Conservation (phyloP, 257 asterid genomes). For the Petunia secreta region DNA sequence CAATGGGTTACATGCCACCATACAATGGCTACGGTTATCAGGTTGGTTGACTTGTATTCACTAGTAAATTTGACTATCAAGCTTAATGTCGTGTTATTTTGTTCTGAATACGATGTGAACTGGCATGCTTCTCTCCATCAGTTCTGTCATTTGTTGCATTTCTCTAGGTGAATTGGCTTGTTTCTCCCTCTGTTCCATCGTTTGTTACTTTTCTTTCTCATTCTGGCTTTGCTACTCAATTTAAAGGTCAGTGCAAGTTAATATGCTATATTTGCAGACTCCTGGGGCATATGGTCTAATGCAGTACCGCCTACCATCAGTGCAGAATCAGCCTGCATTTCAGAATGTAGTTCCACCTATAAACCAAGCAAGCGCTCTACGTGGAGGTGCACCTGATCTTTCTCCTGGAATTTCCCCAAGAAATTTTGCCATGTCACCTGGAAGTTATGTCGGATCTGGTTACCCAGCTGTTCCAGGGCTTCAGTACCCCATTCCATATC, state of each 20-base stretch:
- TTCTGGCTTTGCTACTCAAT: constrained; percentile 33
- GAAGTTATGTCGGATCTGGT: constrained; percentile 62
- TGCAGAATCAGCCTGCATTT: constrained; percentile 73
- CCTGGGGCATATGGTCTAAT: constrained; percentile 82
- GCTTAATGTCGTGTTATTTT: background rate
- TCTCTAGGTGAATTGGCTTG: constrained; percentile 13
- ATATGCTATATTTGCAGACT: constrained; percentile 65
- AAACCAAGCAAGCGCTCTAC: constrained; percentile 66
- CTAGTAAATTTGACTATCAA: background rate
- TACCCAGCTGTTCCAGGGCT: constrained; percentile 66
- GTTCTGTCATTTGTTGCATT: background rate
- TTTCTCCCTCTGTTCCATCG: background rate
- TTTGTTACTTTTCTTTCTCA: constrained; percentile 25
- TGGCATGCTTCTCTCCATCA: constrained; percentile 19
- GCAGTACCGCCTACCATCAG: constrained; percentile 77
- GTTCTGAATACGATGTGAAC: background rate
- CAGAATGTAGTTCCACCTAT: constrained; percentile 65
- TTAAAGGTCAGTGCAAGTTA: constrained; percentile 41
- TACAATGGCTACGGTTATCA: constrained; percentile 95
- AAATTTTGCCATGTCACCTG: constrained; percentile 66
- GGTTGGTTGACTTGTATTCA: constrained; percentile 52
- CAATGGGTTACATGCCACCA: constrained; percentile 84
- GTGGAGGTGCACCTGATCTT: constrained; percentile 68
- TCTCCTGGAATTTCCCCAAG: constrained; percentile 69
- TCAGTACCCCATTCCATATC: constrained; percentile 73